These are phyloP conservation scores for Leishmania major DNA, from an alignment of 208 protist species.

Conservation along the genomic window DNA sequence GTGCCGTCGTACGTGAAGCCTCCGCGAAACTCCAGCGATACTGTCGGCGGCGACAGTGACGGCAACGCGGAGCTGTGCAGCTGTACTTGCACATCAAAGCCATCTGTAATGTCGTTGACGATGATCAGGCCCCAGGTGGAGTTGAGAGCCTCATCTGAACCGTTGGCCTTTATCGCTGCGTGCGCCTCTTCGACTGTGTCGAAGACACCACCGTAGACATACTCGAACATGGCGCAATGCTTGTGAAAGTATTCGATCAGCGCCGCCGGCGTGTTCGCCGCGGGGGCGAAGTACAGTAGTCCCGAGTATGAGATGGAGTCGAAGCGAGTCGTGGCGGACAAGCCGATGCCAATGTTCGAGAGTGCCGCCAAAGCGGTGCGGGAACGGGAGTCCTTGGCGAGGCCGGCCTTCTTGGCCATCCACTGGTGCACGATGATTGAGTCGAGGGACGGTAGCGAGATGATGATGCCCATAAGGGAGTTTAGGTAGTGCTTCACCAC, in stretches of 20 bases:
- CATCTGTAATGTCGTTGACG: conserved; percentile 35
- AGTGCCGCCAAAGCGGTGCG: conserved; percentile 35
- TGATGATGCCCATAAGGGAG: conserved; percentile 21
- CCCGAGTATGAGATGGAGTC: conserved; percentile 60
- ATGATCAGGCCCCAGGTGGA: conserved; percentile 35
- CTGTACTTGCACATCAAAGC: conserved; percentile 71
- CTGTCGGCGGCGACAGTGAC: conserved; percentile 17
- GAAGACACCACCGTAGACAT: conserved; percentile 71
- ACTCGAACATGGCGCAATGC: conserved; percentile 38
- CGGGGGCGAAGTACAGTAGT: conserved; percentile 58
- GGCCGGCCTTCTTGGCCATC: conserved; percentile 53
- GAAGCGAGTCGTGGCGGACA: conserved; percentile 44
- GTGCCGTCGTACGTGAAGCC: conserved; percentile 47
- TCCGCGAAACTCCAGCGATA: conserved; percentile 45
- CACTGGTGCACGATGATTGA: conserved; percentile 64
- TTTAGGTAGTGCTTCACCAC: conserved; percentile 37
- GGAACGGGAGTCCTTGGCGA: conserved; percentile 16
- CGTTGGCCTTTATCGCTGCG: conserved; percentile 31
- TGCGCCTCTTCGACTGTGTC: conserved; percentile 58
- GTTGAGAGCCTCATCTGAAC: conserved; percentile 8
- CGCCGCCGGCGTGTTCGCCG: conserved; percentile 37
- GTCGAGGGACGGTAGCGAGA: conserved; percentile 49
- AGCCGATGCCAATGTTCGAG: conserved; percentile 32
- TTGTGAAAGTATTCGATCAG: conserved; percentile 44
- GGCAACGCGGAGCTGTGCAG: conserved; percentile 65